A percentile compares a stretch with the other conserved stretches of the same genome.
phyloP scores from a whole-genome alignment of 768 basidiomycete species.

The Hydnomerulius pinastri region DNA sequence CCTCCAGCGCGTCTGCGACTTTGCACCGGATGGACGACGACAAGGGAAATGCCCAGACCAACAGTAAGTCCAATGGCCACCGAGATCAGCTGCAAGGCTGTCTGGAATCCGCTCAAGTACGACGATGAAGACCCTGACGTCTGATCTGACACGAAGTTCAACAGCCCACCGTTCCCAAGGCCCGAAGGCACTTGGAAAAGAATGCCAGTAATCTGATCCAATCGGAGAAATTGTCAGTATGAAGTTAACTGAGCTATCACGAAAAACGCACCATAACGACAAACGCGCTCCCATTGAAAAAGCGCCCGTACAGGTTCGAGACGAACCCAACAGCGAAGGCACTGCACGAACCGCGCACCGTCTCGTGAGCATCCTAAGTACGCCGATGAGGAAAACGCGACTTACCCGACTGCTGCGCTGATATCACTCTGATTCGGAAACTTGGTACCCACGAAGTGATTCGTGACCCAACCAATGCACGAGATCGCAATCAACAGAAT shows the following conservation, averaged over 20 bases:
- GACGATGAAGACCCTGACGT: constrained; percentile 52
- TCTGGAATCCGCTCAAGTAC: constrained; percentile 72
- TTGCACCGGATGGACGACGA: constrained; percentile 64
- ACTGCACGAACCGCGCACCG: constrained; percentile 29
- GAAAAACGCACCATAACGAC: constrained; percentile 69
- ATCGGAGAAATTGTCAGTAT: background rate
- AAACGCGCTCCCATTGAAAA: constrained; percentile 75
- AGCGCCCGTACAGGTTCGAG: constrained; percentile 74
- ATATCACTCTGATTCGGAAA: constrained; percentile 76
- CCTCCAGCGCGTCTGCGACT: constrained; percentile 58
- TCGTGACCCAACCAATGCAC: constrained; percentile 75
- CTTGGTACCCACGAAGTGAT: constrained; percentile 59
- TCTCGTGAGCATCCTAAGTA: constrained; percentile 1
- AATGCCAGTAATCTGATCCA: constrained; percentile 64
- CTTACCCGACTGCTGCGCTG: constrained; percentile 71
- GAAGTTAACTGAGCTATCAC: too few relatives aligned
- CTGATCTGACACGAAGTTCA: constrained; percentile 64
- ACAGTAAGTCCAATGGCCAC: constrained; percentile 82
- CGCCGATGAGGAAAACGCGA: constrained; percentile 5
- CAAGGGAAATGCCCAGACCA: constrained; percentile 71
- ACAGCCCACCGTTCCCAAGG: constrained; percentile 75
- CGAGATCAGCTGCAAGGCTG: constrained; percentile 73
- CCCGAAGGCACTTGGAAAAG: constrained; percentile 86
- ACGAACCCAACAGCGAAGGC: constrained; percentile 82
- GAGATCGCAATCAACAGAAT: constrained; percentile 58